phyloP scores from a whole-genome alignment of 2,329 filamentous ascomycete genomes.

The Fusarium sp. region DNA sequence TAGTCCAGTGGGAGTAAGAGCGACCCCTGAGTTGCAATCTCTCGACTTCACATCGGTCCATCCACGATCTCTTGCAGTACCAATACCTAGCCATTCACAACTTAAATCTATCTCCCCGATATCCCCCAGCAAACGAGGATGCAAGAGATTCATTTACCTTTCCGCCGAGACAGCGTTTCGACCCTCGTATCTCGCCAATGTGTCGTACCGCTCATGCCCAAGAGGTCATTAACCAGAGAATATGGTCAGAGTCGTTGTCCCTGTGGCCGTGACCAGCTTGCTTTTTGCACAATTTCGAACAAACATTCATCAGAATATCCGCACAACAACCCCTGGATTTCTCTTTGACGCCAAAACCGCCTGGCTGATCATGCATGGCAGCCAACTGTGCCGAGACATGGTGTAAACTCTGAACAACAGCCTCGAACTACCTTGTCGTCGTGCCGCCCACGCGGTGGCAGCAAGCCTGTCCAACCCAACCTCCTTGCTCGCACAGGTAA shows the following conservation, averaged over 20 bases:
- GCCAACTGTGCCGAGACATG: slow-evolving; percentile 1
- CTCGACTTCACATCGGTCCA: neutral
- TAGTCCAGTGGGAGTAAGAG: neutral
- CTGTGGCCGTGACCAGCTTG: neutral
- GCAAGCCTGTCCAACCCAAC: slow-evolving; percentile 12
- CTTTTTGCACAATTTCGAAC: slow-evolving; percentile 10
- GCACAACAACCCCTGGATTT: slow-evolving; percentile 3
- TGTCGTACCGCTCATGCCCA: neutral
- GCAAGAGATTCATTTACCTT: neutral
- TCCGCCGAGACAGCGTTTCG: neutral
- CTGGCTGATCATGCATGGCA: neutral
- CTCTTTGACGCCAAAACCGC: neutral
- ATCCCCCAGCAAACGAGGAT: neutral
- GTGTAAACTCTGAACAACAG: slow-evolving; percentile 7
- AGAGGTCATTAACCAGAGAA: neutral
- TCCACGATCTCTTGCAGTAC: neutral
- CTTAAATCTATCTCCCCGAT: neutral
- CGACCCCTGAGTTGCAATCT: neutral
- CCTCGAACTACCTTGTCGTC: neutral
- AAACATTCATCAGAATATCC: neutral
- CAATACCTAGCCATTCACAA: neutral
- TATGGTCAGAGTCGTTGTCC: too few species aligned
- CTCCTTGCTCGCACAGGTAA: neutral
- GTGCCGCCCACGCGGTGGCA: slow-evolving; percentile 1
- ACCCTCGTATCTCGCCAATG: neutral